Percentiles rank a stretch among this genome's conserved stretches.
phyloP scores from a whole-genome alignment of 768 basidiomycete species.

The Lanmaoa pseudosensibilis region DNA sequence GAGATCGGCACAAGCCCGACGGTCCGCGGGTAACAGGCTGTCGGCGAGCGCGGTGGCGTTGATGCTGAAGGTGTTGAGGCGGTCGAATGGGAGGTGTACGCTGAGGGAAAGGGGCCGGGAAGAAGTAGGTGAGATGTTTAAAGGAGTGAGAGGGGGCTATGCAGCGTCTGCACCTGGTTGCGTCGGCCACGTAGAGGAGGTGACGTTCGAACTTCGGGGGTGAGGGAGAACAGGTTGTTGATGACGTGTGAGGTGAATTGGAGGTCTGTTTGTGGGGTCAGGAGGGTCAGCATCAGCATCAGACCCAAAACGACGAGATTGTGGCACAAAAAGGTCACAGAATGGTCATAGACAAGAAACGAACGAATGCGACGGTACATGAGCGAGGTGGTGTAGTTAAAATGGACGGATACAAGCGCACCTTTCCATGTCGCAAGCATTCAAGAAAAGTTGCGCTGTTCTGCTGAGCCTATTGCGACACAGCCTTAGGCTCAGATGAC shows the following conservation, averaged over 20 bases:
- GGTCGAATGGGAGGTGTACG: constrained; percentile 56
- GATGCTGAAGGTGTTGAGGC: constrained; percentile 48
- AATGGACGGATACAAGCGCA: constrained; percentile 31
- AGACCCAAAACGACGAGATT: neutral
- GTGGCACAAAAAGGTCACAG: neutral
- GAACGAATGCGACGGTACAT: neutral
- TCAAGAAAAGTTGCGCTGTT: constrained; percentile 83
- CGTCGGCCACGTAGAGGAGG: constrained; percentile 62
- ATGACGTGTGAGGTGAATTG: constrained; percentile 60
- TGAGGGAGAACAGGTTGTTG: constrained; percentile 43
- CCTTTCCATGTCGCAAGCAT: constrained; percentile 93
- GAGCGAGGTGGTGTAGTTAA: neutral
- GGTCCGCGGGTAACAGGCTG: constrained; percentile 20
- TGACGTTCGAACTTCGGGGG: constrained; percentile 18
- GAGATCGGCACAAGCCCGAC: constrained; percentile 38
- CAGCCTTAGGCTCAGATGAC: neutral
- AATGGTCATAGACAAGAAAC: neutral
- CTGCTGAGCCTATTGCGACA: constrained; percentile 35
- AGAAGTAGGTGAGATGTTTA: constrained; percentile 77
- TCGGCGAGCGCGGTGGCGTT: constrained; percentile 38
- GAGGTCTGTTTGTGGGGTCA: constrained; percentile 44
- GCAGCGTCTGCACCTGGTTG: constrained; percentile 19
- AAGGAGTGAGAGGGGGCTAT: constrained; percentile 47
- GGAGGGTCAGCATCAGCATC: neutral
- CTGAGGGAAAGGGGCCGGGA: constrained; percentile 76